Evolutionary conservation across 768 basidiomycete genomes (phyloP).

Genomic region (Tricholoma matsutake): DNA sequence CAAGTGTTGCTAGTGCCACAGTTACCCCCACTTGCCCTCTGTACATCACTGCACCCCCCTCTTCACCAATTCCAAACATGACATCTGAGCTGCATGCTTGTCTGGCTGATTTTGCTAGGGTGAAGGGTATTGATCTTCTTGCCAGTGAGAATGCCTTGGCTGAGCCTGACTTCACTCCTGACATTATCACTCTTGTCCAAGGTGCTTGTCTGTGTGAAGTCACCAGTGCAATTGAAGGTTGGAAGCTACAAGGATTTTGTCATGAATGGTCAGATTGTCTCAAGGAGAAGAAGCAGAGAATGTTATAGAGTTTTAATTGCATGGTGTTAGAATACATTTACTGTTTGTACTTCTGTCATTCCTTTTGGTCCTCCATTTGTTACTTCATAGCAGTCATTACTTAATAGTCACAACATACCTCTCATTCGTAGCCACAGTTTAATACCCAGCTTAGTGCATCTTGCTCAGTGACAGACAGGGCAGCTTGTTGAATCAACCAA

Average conservation of each 20-base stretch:
- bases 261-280: constrained; percentile 11
- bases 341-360: background rate
- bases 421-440: background rate
- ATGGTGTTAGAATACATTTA: background rate
- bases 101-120: background rate
- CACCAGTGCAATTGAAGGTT: constrained; percentile 14
- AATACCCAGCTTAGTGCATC: background rate
- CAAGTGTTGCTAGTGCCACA: background rate
- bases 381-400: background rate
- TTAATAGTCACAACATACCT: background rate
- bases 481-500: background rate
- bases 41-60: background rate
- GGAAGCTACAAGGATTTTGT: constrained; percentile 11
- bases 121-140: constrained; percentile 3
- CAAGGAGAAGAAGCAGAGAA: constrained; percentile 10
- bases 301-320: background rate
- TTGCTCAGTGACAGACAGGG: background rate
- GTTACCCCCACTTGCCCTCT: background rate
- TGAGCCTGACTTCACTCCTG: constrained; percentile 12
- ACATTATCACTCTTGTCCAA: constrained; percentile 14
- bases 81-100: constrained; percentile 1
- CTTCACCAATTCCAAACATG: background rate
- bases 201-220: constrained; percentile 13
- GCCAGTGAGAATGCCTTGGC: background rate
- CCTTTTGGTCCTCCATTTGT: background rate